Base-by-base conservation (phyloP, 148 eudicot genomes). In the Rhododendron ovatum region DNA sequence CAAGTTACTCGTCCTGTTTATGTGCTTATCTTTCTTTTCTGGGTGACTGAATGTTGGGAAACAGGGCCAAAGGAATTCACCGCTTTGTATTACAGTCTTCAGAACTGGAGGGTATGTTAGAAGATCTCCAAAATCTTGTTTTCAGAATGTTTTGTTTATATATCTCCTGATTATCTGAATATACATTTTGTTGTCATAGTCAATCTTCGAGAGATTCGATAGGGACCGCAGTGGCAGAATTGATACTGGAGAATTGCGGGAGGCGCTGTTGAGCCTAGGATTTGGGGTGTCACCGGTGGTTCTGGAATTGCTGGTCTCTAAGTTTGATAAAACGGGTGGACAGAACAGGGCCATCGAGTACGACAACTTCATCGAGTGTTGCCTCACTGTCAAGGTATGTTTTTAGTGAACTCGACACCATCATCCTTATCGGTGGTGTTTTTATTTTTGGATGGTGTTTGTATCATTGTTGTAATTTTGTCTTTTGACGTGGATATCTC, bases 281-380 rank as follows among this genome's bases (percentile, higher is more conserved):
- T 97, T 89, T 84, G 89, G 94, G 15, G 98, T 97, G 18, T 93
- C 98, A 15, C 95, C 98, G 7, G 86, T 48, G 12, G 90, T 97
- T 75, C 85, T 97, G 88, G 98, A 97, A n/a, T 85, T 97, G 86
- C 95, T 97, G 51, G 94, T 95, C 26, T 92, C 98, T 26, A 95
- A 97, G 91, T 97, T 92, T 78, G 98, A 95, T 78, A 97, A 93
- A 84, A 93, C 89, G 22, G 98, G 98, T 35, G 99, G 98, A 81
- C 92, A 84, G 86, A 90, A 83, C 90, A 93, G 71, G 90, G 95
- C 98, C 82, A 94, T 97, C 71, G 98, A 95, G 89, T 97, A 97
- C 85, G 99, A 97, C 89, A 97, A 95, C 88, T 97, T 97, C 93
- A 95, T 97, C 2, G 99, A 95, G 99, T 97, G 98, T 89, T 95